phyloP scores from a whole-genome alignment of 1,284 basidiomycete species.

The Ustilago bromivora region DNA sequence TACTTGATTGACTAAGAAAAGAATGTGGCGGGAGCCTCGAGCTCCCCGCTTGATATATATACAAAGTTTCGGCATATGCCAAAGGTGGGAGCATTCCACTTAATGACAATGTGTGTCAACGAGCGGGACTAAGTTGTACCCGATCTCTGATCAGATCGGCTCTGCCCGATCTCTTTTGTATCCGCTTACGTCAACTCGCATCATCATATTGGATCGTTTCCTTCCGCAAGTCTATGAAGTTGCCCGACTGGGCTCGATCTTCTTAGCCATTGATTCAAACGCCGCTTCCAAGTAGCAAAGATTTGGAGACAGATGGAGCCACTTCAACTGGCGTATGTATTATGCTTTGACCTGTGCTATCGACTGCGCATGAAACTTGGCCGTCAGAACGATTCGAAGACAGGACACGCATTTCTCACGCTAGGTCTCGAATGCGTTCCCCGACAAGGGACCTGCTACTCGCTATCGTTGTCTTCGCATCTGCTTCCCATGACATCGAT shows the following conservation, averaged over 20 bases:
- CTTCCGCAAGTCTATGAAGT: not conserved
- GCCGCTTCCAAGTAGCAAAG: constrained; percentile 1
- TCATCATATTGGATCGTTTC: no score
- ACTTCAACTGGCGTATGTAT: not conserved
- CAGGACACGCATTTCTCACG: not conserved
- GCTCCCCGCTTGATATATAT: no score
- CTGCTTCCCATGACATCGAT: not conserved
- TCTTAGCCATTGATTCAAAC: not conserved
- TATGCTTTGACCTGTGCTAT: not conserved
- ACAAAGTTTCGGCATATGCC: no score
- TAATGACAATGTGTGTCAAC: no score
- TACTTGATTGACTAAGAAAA: no score
- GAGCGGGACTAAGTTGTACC: no score
- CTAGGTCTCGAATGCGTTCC: not conserved
- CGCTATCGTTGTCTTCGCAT: not conserved
- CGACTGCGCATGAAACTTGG: not conserved
- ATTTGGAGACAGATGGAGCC: not conserved
- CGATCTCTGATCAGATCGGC: no score
- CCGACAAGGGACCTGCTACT: not conserved
- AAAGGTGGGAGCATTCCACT: no score
- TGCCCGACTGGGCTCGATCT: not conserved
- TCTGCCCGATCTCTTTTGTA: no score
- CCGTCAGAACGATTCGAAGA: not conserved
- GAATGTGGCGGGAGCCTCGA: no score
- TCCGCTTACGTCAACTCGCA: no score